Evolutionary conservation across 2,329 filamentous ascomycete species (phyloP).

Genomic region (Diaporthe citriasiana): DNA sequence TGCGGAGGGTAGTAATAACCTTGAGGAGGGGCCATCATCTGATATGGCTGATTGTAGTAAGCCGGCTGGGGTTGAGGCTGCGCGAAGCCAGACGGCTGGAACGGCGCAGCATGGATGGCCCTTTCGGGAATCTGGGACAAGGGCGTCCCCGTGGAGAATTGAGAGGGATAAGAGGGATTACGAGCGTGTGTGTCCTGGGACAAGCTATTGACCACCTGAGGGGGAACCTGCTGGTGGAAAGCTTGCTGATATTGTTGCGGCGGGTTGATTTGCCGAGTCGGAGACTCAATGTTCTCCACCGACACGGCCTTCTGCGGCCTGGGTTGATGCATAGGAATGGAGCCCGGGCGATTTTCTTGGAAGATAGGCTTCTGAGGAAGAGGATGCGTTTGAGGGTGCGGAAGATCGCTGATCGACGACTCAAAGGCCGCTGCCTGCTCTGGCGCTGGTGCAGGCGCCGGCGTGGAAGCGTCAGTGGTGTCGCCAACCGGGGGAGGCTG

Average conservation of each 20-base stretch:
- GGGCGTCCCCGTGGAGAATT: constrained; percentile 82
- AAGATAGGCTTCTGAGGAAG: constrained; percentile 71
- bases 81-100: constrained; percentile 81
- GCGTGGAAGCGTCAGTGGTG: constrained; percentile 31
- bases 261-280: constrained; percentile 67
- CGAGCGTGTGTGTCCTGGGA: constrained; percentile 74
- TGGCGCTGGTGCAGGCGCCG: constrained; percentile 7
- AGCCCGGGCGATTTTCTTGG: constrained; percentile 67
- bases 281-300: constrained; percentile 91
- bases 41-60: constrained; percentile 72
- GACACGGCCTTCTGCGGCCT: constrained; percentile 95
- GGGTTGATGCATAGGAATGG: constrained; percentile 90
- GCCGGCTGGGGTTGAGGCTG: constrained; percentile 75
- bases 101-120: constrained; percentile 89
- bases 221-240: constrained; percentile 94
- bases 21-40: constrained; percentile 69
- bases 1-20: constrained; percentile 78
- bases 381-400: constrained; percentile 70
- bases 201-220: constrained; percentile 74
- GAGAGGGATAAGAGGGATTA: constrained; percentile 78
- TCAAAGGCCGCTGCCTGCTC: constrained; percentile 46
- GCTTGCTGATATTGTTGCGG: constrained; percentile 77
- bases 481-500: constrained; percentile 43
- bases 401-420: constrained; percentile 64
- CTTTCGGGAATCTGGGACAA: constrained; percentile 93